Evolutionary conservation across 768 basidiomycete genomes (phyloP).

Genomic region (Melanogaster broomeanus): DNA sequence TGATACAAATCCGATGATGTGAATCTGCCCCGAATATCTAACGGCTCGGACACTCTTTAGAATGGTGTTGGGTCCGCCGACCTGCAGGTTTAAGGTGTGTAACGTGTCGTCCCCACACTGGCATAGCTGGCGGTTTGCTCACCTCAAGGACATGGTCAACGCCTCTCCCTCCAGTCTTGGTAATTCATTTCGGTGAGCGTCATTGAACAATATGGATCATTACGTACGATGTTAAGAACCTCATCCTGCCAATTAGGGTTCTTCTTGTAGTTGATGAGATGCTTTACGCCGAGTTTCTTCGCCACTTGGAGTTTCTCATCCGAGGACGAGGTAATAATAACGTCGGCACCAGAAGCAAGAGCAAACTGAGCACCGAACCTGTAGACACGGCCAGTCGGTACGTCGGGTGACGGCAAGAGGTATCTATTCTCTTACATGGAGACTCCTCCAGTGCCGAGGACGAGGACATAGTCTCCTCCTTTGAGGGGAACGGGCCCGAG

Average conservation of each 20-base stretch:
- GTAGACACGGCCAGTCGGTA: constrained; percentile 10
- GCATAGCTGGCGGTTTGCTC: too few relatives aligned
- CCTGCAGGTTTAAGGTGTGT: too few relatives aligned
- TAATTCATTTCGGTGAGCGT: background rate
- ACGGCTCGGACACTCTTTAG: constrained; percentile 42
- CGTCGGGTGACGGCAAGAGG: background rate
- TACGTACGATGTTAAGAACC: constrained; percentile 44
- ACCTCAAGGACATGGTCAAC: constrained; percentile 38
- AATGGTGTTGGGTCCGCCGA: constrained; percentile 57
- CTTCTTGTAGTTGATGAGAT: constrained; percentile 64
- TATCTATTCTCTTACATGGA: constrained; percentile 41
- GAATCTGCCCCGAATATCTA: constrained; percentile 44
- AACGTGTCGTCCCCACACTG: too few relatives aligned
- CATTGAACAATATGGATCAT: background rate
- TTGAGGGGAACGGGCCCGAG: constrained; percentile 50
- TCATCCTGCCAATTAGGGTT: constrained; percentile 60
- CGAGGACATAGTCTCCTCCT: constrained; percentile 58
- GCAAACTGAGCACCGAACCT: constrained; percentile 64
- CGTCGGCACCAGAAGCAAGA: constrained; percentile 59
- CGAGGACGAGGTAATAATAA: constrained; percentile 68
- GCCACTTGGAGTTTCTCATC: constrained; percentile 61
- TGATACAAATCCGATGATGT: constrained; percentile 54
- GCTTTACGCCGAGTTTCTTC: constrained; percentile 50
- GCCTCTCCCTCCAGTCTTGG: constrained; percentile 31
- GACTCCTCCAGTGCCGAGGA: constrained; percentile 58